A percentile compares a stretch with the other conserved stretches of the same genome.
Conservation (phyloP, 2,329 filamentous ascomycete genomes). For the Helotiales sp. region DNA sequence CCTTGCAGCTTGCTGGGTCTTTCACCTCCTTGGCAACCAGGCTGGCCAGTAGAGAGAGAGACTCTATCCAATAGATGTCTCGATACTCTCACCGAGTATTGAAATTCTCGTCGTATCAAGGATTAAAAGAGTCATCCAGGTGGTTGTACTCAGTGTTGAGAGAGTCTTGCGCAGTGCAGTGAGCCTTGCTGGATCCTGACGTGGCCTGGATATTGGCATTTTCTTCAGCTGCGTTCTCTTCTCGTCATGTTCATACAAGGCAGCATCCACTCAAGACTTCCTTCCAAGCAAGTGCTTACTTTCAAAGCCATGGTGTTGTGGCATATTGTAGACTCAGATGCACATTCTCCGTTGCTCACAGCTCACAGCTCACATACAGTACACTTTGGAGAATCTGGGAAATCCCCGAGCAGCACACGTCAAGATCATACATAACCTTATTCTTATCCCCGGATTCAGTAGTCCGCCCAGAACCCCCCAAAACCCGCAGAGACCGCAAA, state of each 20-base stretch:
- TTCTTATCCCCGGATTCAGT: neutral
- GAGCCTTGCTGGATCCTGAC: neutral
- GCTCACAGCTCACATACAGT: no score
- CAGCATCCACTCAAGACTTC: neutral
- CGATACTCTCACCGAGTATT: conserved; percentile 2
- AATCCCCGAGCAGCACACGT: neutral
- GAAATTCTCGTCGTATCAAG: neutral
- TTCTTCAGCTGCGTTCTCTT: neutral
- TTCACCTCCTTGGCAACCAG: neutral
- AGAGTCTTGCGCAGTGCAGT: neutral
- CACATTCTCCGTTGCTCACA: neutral
- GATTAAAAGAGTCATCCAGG: no score
- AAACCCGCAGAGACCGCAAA: conserved; percentile 1
- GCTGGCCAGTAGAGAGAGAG: neutral
- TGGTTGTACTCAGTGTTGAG: neutral
- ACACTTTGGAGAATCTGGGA: no score
- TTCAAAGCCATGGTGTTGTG: no score
- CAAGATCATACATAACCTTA: no score
- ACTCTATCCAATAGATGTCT: neutral
- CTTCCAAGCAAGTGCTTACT: neutral
- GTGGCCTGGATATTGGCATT: neutral
- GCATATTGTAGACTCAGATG: no score
- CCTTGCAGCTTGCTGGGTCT: neutral
- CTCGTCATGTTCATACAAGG: neutral
- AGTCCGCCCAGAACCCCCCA: no score